Base-by-base conservation (phyloP, 306 rosid genomes). In the Cucurbita ficifolia region DNA sequence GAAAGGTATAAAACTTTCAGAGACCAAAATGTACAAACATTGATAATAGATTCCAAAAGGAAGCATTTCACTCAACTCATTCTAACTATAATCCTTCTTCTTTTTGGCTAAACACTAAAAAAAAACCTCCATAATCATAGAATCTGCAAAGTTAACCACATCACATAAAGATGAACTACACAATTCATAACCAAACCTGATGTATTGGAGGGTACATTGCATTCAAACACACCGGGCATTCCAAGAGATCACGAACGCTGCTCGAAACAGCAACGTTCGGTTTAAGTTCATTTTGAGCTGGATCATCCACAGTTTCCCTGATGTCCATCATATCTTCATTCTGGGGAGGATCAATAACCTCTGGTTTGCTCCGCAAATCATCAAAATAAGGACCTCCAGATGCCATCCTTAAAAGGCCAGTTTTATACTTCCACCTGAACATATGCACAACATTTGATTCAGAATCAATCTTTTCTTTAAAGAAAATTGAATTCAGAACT, bases 191-290 rank as follows among this genome's bases (percentile, higher is more conserved):
- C 56, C 79, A 70, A 74, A 92, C 97, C 96, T 92, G 97, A 81
- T 92, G 97, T 72, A 92, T 92, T 36, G 96, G 97, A 68, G 96
- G 97, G 81, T 92, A 92, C 96, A 92, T 92, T 21, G 97, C 96
- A 81, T 80, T 92, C 82, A 89, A 78, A 85, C 96, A 92, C 52
- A 92, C 97, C n/a, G 97, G 97, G 67, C 97, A 92, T 86, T 92
- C 97, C 81, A 92, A 79, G 29, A 92, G 96, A 72, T 92, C 96
- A 10, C 90, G 95, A 39, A 92, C 97, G 70, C 92, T 89, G 83
- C 89, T 88, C 35, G 92, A 82, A 85, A 89, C 92, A n/a, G 85
- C 76, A 10, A 80, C 80, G 75, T 80, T 84, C 54, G 96, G 86
- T 83, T 92, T 92, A 48, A 76, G 49, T 45, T 80, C 74, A 79